phyloP scores from a whole-genome alignment of 768 basidiomycete genomes.

The Boletus huronensis region DNA sequence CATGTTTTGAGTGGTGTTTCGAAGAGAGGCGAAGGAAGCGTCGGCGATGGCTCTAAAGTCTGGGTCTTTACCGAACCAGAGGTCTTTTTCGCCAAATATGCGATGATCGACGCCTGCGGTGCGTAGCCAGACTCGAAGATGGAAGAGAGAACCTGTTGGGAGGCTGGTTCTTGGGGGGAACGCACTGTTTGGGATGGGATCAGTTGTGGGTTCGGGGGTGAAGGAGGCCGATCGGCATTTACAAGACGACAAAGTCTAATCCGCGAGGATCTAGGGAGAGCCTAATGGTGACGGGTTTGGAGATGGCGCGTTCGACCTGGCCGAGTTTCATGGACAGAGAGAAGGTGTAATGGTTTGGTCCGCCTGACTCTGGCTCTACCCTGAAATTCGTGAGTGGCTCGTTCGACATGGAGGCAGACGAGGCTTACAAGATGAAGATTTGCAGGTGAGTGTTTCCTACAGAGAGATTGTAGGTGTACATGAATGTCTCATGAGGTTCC shows the following conservation, averaged over 20 bases:
- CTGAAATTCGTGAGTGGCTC: slow-evolving; percentile 19
- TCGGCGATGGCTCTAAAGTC: slow-evolving; percentile 58
- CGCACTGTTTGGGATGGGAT: slow-evolving; percentile 33
- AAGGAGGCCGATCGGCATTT: slow-evolving; percentile 15
- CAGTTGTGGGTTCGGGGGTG: not conserved
- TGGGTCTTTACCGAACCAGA: slow-evolving; percentile 66
- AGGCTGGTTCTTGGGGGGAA: slow-evolving; percentile 59
- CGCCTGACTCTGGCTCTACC: slow-evolving; percentile 27
- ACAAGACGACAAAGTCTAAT: slow-evolving; percentile 65
- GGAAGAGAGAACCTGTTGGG: slow-evolving; percentile 52
- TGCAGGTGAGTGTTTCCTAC: slow-evolving; percentile 44
- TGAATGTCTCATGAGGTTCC: slow-evolving; percentile 19
- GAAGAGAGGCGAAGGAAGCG: slow-evolving; percentile 52
- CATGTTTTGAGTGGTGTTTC: slow-evolving; percentile 39
- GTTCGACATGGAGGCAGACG: not conserved
- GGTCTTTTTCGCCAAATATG: slow-evolving; percentile 58
- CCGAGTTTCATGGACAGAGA: slow-evolving; percentile 53
- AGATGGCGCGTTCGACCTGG: slow-evolving; percentile 51
- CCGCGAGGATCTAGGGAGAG: slow-evolving; percentile 50
- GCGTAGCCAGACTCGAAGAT: slow-evolving; percentile 63
- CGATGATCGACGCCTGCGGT: slow-evolving; percentile 57
- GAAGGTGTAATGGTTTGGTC: slow-evolving; percentile 44
- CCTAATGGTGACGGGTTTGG: slow-evolving; percentile 44
- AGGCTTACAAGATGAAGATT: slow-evolving; percentile 50
- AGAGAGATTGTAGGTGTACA: slow-evolving; percentile 49